Base-by-base conservation (phyloP, 371 early-diverging fungal species). In the Zopfochytrium polystomum region DNA sequence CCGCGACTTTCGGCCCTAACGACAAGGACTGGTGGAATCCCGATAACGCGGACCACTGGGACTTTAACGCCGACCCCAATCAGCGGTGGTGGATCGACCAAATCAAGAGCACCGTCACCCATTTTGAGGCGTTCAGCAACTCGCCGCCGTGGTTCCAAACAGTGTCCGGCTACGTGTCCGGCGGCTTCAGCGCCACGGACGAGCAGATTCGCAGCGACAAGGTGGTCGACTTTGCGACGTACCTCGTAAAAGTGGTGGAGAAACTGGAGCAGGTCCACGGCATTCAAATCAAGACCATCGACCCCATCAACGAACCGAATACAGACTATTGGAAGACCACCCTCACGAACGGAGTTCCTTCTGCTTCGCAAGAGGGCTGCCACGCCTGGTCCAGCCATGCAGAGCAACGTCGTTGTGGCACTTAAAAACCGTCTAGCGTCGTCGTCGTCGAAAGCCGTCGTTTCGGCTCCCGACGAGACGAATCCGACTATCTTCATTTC, bases 71-170 rank as follows among this genome's bases (percentile, higher is more conserved):
- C 38, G 53, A 53, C 22, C 53, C n/a, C n/a, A 33, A 53, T 22
- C 53, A 53, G 32, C 53, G 53, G 38, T 53, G 53, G 53, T 53
- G n/a, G 13, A 30, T 53, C 15, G 53, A 53, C 13, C 13, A 53
- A 9, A 53, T 53, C 53, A 53, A 53, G 32, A 31, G 25, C 13
- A 33, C 13, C n/a, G 53, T 53, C 11, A 53, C 13, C 18, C n/a
- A 23, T 7, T 53, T 20, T 20, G 53, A 53, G 31, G 32, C 32
- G 7, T 53, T 53, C 32, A 53, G 53, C 22, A 53, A 53, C 30
- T 53, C 53, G 34, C 53, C 53, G 15, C 53, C 53, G 34, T 53
- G 53, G 53, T 53, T 53, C 53, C 53, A 53, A 31, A 53, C 53
- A 20, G 53, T 53, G 29, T 27, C 29, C 22, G 53, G 53, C 13